Percentiles rank a stretch among this genome's conserved stretches.
Evolutionary conservation across 1,284 basidiomycete species (phyloP).

Genomic region (Hymenochaete sp.): DNA sequence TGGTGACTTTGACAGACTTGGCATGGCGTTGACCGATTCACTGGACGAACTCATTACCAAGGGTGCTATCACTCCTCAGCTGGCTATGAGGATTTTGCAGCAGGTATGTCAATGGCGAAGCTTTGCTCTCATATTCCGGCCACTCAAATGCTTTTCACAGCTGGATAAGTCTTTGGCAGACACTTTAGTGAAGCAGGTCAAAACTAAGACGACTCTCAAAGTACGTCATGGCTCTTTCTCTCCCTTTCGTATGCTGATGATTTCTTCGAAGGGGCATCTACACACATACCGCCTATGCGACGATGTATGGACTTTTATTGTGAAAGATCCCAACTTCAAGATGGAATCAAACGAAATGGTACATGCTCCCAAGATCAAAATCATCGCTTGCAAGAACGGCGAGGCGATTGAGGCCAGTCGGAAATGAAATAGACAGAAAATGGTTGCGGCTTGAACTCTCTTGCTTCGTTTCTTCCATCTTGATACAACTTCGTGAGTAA

Average conservation of each 20-base stretch:
- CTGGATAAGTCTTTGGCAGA: constrained; percentile 94
- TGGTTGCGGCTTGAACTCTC: no score
- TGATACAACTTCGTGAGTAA: no score
- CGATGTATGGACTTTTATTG: constrained; percentile 96
- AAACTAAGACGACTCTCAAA: constrained; percentile 87
- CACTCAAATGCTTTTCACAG: constrained; percentile 33
- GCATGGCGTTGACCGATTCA: constrained; percentile 96
- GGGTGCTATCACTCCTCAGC: constrained; percentile 93
- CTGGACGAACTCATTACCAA: constrained; percentile 97
- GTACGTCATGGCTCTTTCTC: constrained; percentile 33
- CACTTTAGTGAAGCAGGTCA: constrained; percentile 83
- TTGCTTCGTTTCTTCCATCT: no score
- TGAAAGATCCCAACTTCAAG: constrained; percentile 87
- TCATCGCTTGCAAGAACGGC: constrained; percentile 91
- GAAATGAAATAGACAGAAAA: no score
- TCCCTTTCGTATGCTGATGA: background rate
- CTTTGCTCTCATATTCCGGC: constrained; percentile 2
- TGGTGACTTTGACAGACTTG: constrained; percentile 57
- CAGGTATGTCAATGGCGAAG: constrained; percentile 51
- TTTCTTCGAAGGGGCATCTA: constrained; percentile 62
- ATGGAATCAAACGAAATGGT: constrained; percentile 87
- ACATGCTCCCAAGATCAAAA: constrained; percentile 77
- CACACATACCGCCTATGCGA: constrained; percentile 92
- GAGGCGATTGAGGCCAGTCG: constrained; percentile 73
- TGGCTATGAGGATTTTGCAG: constrained; percentile 94